Conservation (phyloP, 805 yeast species). For the Tetrapisispora nanseiensis region DNA sequence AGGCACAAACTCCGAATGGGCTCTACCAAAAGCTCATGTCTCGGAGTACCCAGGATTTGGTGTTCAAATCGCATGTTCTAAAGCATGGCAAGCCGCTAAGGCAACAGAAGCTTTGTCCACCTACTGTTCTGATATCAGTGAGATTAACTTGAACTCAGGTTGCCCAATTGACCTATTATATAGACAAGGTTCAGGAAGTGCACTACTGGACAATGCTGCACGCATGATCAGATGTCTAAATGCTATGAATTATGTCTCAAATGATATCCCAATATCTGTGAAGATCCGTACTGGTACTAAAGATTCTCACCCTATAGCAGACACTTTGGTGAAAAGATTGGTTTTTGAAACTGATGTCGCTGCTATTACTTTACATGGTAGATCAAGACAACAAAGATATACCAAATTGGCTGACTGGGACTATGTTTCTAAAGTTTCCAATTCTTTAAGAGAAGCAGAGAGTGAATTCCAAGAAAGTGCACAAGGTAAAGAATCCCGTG, state of each 20-base stretch:
- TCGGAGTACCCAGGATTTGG: constrained; percentile 84
- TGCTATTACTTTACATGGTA: constrained; percentile 89
- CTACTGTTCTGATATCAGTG: constrained; percentile 53
- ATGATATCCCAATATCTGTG: constrained; percentile 86
- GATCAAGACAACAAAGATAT: constrained; percentile 93
- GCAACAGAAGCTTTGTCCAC: constrained; percentile 63
- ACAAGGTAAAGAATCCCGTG: constrained; percentile 48
- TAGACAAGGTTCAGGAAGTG: constrained; percentile 93
- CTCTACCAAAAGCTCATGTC: constrained; percentile 79
- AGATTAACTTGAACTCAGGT: constrained; percentile 87
- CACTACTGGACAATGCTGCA: constrained; percentile 81
- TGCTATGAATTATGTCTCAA: constrained; percentile 81
- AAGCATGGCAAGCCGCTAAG: constrained; percentile 88
- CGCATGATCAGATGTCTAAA: constrained; percentile 66
- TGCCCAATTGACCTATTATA: constrained; percentile 95
- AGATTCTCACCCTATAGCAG: constrained; percentile 85
- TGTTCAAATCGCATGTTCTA: constrained; percentile 83
- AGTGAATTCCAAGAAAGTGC: constrained; percentile 53
- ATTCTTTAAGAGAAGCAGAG: constrained; percentile 49
- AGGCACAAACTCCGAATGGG: constrained; percentile 95
- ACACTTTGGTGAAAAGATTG: constrained; percentile 56
- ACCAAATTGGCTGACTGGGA: constrained; percentile 90
- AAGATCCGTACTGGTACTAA: constrained; percentile 87
- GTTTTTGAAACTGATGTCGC: constrained; percentile 74
- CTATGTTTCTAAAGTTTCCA: constrained; percentile 68